phyloP scores from a whole-genome alignment of 1,284 basidiomycete genomes.

The Xanthoconium separans region DNA sequence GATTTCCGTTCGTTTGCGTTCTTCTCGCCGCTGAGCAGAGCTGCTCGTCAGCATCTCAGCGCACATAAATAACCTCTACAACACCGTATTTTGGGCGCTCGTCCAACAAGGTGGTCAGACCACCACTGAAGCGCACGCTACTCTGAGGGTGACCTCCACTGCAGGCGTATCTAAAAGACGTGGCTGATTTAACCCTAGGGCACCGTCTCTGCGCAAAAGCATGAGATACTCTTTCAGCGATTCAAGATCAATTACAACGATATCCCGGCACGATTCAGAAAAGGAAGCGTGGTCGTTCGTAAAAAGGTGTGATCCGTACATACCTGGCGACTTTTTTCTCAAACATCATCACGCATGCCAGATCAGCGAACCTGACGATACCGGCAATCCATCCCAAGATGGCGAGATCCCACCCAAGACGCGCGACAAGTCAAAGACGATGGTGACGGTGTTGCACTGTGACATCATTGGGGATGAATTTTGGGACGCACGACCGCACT shows the following conservation, averaged over 20 bases:
- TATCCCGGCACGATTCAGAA: conserved; percentile 73
- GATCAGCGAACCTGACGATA: conserved; percentile 6
- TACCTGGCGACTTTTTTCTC: background rate
- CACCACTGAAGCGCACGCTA: conserved; percentile 80
- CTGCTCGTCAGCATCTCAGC: conserved; percentile 49
- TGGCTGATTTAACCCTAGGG: conserved; percentile 50
- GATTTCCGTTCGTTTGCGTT: conserved; percentile 31
- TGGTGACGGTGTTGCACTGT: conserved; percentile 65
- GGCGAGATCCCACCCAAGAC: conserved; percentile 12
- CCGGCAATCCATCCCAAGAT: background rate
- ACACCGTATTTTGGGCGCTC: conserved; percentile 94
- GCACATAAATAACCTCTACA: conserved; percentile 98
- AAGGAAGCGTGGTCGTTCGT: conserved; percentile 85
- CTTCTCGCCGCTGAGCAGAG: conserved; percentile 17
- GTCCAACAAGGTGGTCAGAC: conserved; percentile 78
- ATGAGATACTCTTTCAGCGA: conserved; percentile 83
- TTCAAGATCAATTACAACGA: conserved; percentile 91
- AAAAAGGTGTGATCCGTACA: conserved; percentile 33
- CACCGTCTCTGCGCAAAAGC: conserved; percentile 84
- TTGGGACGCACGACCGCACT: conserved; percentile 59
- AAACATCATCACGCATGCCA: background rate
- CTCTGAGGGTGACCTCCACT: conserved; percentile 48
- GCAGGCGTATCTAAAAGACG: background rate
- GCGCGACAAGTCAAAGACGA: conserved; percentile 38
- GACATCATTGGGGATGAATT: conserved; percentile 84